These are phyloP conservation scores for Neofusicoccum cordaticola DNA, from an alignment of 2,329 filamentous ascomycete species.

Conservation along the genomic window DNA sequence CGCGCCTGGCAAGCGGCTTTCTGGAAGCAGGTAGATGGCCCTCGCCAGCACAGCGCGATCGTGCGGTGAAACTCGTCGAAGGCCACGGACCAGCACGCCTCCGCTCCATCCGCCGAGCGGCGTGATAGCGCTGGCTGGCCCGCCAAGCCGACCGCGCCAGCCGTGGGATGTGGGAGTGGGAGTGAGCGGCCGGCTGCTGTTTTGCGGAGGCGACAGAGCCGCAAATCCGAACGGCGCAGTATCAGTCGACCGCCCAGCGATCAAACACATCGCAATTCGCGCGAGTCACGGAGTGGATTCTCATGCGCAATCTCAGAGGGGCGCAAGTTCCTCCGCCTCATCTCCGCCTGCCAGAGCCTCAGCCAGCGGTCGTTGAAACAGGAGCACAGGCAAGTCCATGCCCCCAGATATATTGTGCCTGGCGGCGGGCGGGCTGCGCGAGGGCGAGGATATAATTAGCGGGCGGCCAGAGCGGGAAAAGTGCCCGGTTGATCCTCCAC, in stretches of 20 bases:
- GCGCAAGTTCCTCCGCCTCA: constrained; percentile 6
- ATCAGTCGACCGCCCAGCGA: constrained; percentile 9
- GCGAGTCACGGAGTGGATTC: constrained; percentile 3
- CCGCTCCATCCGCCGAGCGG: background rate
- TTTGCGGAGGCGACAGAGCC: constrained; percentile 10
- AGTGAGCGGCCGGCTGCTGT: background rate
- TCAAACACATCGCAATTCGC: constrained; percentile 14
- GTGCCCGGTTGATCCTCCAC: constrained; percentile 8
- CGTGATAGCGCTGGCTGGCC: background rate
- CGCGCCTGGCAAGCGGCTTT: constrained; percentile 2
- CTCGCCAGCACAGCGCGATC: background rate
- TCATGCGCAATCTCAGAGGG: constrained; percentile 11
- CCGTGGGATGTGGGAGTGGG: background rate
- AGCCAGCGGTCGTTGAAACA: background rate
- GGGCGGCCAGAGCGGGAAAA: background rate
- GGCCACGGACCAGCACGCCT: background rate
- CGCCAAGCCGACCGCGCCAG: background rate
- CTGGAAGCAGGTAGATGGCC: background rate
- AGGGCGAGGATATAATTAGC: constrained; percentile 6
- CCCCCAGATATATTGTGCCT: constrained; percentile 12
- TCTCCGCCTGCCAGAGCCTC: constrained; percentile 5
- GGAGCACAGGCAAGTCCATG: constrained; percentile 2
- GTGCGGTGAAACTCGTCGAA: constrained; percentile 3
- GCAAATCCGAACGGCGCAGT: background rate
- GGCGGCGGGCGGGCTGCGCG: background rate